Percentiles rank a stretch among this genome's conserved stretches.
phyloP scores from a whole-genome alignment of 2,329 filamentous ascomycete species.

The Trichoderma sp. region DNA sequence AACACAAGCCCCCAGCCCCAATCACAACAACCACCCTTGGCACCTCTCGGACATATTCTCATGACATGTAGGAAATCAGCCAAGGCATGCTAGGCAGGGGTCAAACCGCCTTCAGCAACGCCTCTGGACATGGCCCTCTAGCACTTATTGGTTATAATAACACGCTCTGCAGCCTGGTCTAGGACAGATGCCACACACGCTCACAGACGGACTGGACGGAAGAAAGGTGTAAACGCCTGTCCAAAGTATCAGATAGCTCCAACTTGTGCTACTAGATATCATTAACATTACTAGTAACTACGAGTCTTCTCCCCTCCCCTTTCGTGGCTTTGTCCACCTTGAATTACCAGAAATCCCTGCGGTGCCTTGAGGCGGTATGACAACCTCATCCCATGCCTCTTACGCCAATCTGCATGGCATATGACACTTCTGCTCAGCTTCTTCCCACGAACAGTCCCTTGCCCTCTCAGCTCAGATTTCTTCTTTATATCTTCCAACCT shows the following conservation, averaged over 20 bases:
- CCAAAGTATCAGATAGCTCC: neutral
- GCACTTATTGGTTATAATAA: no score
- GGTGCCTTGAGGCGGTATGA: neutral
- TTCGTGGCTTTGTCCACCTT: neutral
- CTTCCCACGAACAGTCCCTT: neutral
- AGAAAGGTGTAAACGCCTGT: neutral
- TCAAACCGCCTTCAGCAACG: neutral
- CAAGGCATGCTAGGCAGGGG: neutral
- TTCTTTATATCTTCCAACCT: neutral
- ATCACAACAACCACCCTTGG: neutral
- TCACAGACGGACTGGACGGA: neutral
- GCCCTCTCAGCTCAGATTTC: neutral
- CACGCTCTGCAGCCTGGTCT: neutral
- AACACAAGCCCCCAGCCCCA: neutral
- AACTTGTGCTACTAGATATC: neutral
- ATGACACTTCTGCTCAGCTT: neutral
- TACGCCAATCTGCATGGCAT: neutral
- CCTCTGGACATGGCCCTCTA: neutral
- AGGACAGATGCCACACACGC: neutral
- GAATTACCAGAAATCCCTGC: neutral
- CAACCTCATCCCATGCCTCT: neutral
- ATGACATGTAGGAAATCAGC: neutral
- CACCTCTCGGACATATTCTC: neutral
- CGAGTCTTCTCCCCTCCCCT: neutral
- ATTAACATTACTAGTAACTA: neutral